Percentiles rank a stretch among this genome's conserved stretches.
Conservation (phyloP, 2,329 filamentous ascomycete genomes). For the Lomentospora prolificans region DNA sequence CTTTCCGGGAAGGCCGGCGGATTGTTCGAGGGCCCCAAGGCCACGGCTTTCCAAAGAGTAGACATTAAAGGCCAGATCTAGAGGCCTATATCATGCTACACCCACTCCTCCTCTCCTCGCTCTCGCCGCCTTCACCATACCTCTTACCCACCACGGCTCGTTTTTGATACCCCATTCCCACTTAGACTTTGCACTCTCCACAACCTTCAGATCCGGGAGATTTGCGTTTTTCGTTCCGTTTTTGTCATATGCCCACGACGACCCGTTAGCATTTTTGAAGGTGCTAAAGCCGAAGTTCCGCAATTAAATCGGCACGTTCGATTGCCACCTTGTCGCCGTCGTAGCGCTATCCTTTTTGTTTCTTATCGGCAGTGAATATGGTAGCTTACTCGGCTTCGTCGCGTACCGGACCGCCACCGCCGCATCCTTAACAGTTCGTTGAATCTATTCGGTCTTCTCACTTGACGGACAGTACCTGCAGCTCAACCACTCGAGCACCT, state of each 20-base stretch:
- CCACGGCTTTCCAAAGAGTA: conserved; percentile 70
- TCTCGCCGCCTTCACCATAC: not conserved
- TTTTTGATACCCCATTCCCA: not conserved
- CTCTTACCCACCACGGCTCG: not conserved
- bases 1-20: conserved; percentile 61
- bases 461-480: too few relatives aligned
- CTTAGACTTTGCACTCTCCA: not conserved
- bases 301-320: not conserved
- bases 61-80: conserved; percentile 97
- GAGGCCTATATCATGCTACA: conserved; percentile 18
- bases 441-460: too few relatives aligned
- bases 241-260: not conserved
- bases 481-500: too few relatives aligned
- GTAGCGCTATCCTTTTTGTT: not conserved
- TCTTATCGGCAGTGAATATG: not conserved
- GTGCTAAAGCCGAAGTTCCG: too few relatives aligned
- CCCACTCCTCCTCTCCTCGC: not conserved
- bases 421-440: too few relatives aligned
- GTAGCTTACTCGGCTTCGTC: not conserved
- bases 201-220: not conserved
- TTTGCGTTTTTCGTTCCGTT: not conserved
- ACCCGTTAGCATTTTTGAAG: too few relatives aligned
- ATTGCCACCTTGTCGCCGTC: not conserved
- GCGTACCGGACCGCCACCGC: too few relatives aligned
- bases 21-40: conserved; percentile 65